These are phyloP conservation scores for Sarocladium strictum DNA, from an alignment of 2,329 filamentous ascomycete species.

Conservation along the genomic window DNA sequence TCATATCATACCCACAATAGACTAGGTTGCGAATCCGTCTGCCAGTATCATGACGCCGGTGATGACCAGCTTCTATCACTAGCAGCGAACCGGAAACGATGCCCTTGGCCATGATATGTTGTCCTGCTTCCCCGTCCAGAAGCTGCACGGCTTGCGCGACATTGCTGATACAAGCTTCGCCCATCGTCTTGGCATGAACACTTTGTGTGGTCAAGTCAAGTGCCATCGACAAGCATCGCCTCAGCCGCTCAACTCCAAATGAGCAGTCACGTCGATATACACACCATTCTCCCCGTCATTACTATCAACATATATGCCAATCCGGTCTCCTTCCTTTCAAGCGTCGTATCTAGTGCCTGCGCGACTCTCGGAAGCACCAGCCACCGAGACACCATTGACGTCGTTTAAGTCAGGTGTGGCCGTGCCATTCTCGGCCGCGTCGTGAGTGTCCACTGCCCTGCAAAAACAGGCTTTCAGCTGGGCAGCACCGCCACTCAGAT, in stretches of 20 bases:
- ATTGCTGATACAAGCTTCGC: too few relatives aligned
- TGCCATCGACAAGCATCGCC: too few relatives aligned
- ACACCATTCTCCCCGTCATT: background rate
- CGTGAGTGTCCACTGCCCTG: background rate
- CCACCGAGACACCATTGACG: constrained; percentile 9
- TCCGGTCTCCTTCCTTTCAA: background rate
- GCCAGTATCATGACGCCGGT: background rate
- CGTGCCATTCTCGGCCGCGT: background rate
- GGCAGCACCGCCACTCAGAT: constrained; percentile 3
- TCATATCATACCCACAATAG: background rate
- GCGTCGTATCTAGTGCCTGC: constrained; percentile 1
- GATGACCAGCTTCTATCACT: background rate
- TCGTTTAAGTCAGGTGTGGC: constrained; percentile 7
- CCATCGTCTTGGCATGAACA: too few relatives aligned
- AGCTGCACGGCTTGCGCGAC: too few relatives aligned
- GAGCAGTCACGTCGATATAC: background rate
- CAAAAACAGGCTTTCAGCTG: constrained; percentile 9
- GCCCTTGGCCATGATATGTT: too few relatives aligned
- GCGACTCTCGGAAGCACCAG: constrained; percentile 9
- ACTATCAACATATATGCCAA: background rate
- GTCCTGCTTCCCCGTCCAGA: too few relatives aligned
- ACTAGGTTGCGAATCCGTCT: background rate
- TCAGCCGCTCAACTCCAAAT: too few relatives aligned
- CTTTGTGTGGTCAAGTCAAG: too few relatives aligned
- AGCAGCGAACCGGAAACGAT: background rate